Conservation (phyloP, 164 flowering plant genomes). For the Vitis vinifera region DNA sequence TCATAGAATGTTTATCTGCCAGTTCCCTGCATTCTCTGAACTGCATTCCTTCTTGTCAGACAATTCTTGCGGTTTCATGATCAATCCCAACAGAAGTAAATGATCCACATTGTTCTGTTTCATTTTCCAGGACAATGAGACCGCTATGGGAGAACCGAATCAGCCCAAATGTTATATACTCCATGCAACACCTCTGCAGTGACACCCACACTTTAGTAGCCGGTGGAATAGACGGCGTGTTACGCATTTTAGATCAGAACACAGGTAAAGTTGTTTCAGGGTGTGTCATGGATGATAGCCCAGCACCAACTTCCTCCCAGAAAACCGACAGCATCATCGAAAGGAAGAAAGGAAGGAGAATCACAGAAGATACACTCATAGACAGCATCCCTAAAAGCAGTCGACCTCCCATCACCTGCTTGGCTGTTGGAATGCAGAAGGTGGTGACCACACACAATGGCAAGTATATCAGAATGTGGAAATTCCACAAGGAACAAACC, state of each 20-base stretch:
- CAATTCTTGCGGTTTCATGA: not conserved
- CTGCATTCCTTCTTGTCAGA: not conserved
- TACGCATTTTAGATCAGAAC: slow-evolving; percentile 62
- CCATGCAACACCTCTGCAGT: slow-evolving; percentile 56
- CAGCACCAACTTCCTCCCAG: slow-evolving; percentile 10
- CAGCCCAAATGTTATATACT: slow-evolving; percentile 73
- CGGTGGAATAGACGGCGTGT: slow-evolving; percentile 91
- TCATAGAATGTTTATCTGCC: too few relatives aligned
- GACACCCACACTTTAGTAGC: slow-evolving; percentile 58
- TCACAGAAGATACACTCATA: slow-evolving; percentile 42
- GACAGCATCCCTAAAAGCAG: slow-evolving; percentile 41
- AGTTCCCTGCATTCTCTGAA: too few relatives aligned
- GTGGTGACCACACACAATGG: slow-evolving; percentile 73
- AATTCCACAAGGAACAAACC: slow-evolving; percentile 29
- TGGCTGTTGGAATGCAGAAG: slow-evolving; percentile 92
- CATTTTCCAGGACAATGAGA: slow-evolving; percentile 55
- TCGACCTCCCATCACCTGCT: slow-evolving; percentile 72
- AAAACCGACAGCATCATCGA: slow-evolving; percentile 14
- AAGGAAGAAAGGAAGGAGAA: slow-evolving; percentile 42
- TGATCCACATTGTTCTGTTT: not conserved
- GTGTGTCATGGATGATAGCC: slow-evolving; percentile 36
- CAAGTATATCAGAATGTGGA: slow-evolving; percentile 69
- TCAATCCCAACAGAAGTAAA: not conserved
- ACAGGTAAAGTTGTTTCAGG: slow-evolving; percentile 64
- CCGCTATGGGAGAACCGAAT: slow-evolving; percentile 63